Evolutionary conservation across 331 rosid genomes (phyloP).

Genomic region (Telfairia occidentalis): DNA sequence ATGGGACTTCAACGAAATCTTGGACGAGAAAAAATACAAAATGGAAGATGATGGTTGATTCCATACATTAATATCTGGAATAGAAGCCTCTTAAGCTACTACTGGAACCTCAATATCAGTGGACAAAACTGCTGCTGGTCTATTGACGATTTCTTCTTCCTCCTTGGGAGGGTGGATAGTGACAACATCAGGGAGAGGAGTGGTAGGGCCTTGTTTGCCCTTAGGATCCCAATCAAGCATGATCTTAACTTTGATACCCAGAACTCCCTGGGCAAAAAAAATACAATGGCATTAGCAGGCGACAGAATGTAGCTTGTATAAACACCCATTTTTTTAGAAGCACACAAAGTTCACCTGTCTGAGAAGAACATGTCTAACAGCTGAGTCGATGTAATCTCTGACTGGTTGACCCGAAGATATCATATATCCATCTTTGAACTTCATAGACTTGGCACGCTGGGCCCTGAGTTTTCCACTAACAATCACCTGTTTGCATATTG

Average conservation of each 20-base stretch:
- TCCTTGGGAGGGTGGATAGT: constrained; percentile 77
- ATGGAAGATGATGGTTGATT: not conserved
- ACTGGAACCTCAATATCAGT: constrained; percentile 54
- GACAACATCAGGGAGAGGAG: constrained; percentile 50
- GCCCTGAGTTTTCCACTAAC: constrained; percentile 91
- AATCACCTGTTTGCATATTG: constrained; percentile 34
- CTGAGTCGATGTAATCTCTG: constrained; percentile 77
- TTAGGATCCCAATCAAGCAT: constrained; percentile 59
- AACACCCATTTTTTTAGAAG: not conserved
- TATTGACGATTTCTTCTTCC: constrained; percentile 35
- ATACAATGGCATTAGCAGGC: not conserved
- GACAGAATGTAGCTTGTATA: not conserved
- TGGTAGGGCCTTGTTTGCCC: constrained; percentile 52
- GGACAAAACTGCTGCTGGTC: constrained; percentile 23
- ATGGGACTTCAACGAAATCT: not conserved
- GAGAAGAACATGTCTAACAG: constrained; percentile 89
- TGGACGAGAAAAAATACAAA: not conserved
- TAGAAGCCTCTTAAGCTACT: not conserved
- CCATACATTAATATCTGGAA: not conserved
- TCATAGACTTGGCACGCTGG: constrained; percentile 86
- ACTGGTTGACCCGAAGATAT: constrained; percentile 92
- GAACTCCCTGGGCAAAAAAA: constrained; percentile 20
- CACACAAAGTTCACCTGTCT: constrained; percentile 56
- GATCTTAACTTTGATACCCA: constrained; percentile 49
- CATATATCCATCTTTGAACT: constrained; percentile 90